These are phyloP conservation scores for Tetrastigma voinierianum DNA, from an alignment of 164 flowering plant genomes.

Conservation along the genomic window DNA sequence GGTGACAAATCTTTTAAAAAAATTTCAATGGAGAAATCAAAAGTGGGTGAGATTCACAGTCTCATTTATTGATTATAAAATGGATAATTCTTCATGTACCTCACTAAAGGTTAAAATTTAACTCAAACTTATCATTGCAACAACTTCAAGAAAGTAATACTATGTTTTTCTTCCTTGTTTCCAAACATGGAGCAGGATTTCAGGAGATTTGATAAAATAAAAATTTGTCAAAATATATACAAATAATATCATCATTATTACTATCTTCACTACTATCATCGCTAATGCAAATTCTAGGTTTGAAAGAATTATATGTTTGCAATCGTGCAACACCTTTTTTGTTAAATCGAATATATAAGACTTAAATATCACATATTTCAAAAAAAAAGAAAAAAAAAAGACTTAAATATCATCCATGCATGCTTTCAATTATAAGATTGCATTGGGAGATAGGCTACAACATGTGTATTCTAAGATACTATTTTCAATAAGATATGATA, in stretches of 20 bases:
- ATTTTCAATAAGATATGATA: no score
- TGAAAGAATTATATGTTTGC: no score
- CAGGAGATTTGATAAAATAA: background rate
- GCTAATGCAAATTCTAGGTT: no score
- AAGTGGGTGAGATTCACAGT: conserved; percentile 6
- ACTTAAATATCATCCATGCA: no score
- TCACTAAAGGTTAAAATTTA: background rate
- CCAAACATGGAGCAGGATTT: conserved; percentile 6
- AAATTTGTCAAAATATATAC: background rate
- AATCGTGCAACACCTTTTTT: no score
- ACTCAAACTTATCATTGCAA: conserved; percentile 1
- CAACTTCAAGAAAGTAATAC: background rate
- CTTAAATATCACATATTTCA: no score
- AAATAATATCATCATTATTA: background rate
- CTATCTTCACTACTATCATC: no score
- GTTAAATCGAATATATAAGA: no score
- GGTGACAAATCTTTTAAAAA: background rate
- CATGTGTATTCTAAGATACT: no score
- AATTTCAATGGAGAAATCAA: conserved; percentile 1
- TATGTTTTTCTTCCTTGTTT: background rate
- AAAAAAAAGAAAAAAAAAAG: no score
- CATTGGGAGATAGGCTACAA: no score
- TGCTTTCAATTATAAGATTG: no score
- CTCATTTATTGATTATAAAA: background rate
- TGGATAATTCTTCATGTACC: conserved; percentile 1